Base-by-base conservation (phyloP, 1,284 basidiomycete species). In the Cystobasidium sp. region DNA sequence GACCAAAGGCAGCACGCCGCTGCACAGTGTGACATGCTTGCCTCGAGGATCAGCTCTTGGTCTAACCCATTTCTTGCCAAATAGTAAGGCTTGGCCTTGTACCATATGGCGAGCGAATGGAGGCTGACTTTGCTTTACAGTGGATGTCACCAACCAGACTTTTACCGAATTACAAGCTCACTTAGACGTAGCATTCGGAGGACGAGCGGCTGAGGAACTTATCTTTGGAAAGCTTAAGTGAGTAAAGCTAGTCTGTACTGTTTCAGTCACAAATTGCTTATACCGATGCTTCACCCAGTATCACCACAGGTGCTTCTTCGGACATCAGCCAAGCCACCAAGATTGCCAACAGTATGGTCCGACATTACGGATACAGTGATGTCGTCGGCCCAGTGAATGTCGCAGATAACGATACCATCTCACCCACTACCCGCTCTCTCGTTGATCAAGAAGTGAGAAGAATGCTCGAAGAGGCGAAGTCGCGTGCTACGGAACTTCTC, bases 21-120 rank as follows among this genome's bases (percentile, higher is more conserved):
- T 97, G 77, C 94, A 97, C 83, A 97, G 95, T 85, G 94, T 96
- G 37, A 97, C 94, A 20, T 95, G 94, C 82, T 88, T 97, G 76
- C 94, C 94, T 63, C 90, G 95, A 79, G 94, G 94, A 43, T 92
- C 94, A 80, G 91, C 93, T 20, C 86, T 97, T 46, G 95, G 95
- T 77, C 85, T 94, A 79, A 97, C 94, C 1, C 89, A 92, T 77
- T 88, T 90, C 81, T 85, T 97, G 31, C 95, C 94, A 1, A 90
- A 94, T 81, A 87, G 89, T 78, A 94, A 96, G n/a, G 6, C 43
- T 7, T 10, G n/a, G 20, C 7, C 18, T 77, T 9, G 18, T 18
- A 6, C 75, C 78, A 43, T 75, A 74, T 53, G 75, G 8, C 49
- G 72, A 56, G 47, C 24, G 18, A 41, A 0, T 55, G n/a, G n/a